Percentiles rank a stretch among this genome's conserved stretches.
Conservation (phyloP, 305 asterid genomes). For the Rubia tinctorum region DNA sequence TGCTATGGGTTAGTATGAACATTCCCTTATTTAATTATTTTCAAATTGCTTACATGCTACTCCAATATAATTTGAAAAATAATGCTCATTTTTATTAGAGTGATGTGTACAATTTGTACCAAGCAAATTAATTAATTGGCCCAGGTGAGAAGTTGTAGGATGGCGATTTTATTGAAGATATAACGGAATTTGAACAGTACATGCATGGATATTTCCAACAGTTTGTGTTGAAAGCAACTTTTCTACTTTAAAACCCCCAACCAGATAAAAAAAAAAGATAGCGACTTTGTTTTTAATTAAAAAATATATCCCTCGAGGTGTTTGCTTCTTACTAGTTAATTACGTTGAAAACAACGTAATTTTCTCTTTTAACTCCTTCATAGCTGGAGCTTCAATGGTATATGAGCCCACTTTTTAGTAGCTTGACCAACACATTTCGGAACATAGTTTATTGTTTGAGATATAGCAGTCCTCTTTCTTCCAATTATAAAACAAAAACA, state of each 20-base stretch:
- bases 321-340: background rate
- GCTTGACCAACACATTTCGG: background rate
- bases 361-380: background rate
- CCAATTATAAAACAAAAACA: too few relatives aligned
- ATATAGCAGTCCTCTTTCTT: background rate
- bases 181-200: constrained; percentile 7
- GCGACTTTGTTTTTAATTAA: background rate
- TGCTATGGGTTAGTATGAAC: constrained; percentile 53
- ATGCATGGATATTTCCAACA: constrained; percentile 7
- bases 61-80: background rate
- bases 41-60: background rate
- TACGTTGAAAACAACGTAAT: constrained; percentile 8
- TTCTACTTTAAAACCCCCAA: background rate
- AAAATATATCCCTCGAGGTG: constrained; percentile 3
- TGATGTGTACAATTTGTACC: background rate
- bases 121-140: background rate
- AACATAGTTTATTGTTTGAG: background rate
- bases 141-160: constrained; percentile 5
- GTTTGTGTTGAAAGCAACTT: constrained; percentile 14
- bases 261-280: background rate
- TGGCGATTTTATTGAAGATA: background rate
- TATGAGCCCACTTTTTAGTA: background rate
- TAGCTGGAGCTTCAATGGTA: background rate
- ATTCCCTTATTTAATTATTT: background rate
- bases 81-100: background rate